phyloP scores from a whole-genome alignment of 2,329 filamentous ascomycete species.

The Aureobasidium sp. region DNA sequence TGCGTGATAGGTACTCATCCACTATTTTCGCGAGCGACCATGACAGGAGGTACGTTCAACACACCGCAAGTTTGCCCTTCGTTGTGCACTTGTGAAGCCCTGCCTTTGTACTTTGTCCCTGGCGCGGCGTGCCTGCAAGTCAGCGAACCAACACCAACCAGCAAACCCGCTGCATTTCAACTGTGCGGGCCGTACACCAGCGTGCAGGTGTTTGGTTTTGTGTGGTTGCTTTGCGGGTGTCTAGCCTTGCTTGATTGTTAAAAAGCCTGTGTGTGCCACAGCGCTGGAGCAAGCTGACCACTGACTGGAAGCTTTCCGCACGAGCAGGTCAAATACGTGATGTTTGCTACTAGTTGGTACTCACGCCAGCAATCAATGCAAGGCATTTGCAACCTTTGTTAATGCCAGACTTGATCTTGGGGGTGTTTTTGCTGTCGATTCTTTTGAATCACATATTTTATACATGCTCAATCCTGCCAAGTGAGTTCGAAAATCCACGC shows the following conservation, averaged over 20 bases:
- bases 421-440: neutral
- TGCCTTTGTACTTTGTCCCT: slow-evolving; percentile 4
- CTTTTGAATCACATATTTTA: neutral
- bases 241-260: neutral
- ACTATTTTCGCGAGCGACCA: neutral
- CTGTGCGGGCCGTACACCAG: slow-evolving; percentile 6
- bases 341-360: neutral
- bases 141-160: neutral
- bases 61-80: slow-evolving; percentile 8
- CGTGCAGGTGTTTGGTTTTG: neutral
- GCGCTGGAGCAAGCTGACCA: neutral
- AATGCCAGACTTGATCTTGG: no score
- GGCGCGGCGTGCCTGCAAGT: neutral
- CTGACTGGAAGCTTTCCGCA: neutral
- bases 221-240: neutral
- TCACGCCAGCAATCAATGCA: neutral
- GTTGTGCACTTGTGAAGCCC: neutral
- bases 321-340: neutral
- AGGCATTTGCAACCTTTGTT: neutral
- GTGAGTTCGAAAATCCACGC: no score
- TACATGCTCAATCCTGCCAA: neutral
- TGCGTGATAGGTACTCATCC: neutral
- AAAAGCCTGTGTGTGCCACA: neutral
- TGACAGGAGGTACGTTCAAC: neutral
- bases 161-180: slow-evolving; percentile 6